phyloP scores from a whole-genome alignment of 148 eudicot genomes.

The Spergularia bocconei region DNA sequence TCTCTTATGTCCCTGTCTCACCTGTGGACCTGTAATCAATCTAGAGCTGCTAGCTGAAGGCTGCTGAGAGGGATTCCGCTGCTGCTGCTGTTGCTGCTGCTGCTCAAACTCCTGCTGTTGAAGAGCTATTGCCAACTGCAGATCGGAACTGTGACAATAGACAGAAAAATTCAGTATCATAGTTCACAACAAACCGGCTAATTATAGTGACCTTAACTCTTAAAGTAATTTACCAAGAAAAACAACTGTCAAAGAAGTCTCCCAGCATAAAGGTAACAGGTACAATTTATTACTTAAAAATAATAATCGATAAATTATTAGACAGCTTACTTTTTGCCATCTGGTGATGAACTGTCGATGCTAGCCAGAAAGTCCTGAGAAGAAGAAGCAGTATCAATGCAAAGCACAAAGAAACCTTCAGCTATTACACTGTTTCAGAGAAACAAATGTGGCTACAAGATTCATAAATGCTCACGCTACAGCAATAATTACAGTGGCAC shows the following conservation, averaged over 20 bases:
- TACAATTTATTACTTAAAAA: not conserved
- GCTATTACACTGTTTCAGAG: not conserved
- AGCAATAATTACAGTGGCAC: not conserved
- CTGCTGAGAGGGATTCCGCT: constrained; percentile 41
- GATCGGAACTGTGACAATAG: constrained; percentile 63
- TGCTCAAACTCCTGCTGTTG: constrained; percentile 93
- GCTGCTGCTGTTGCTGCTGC: constrained; percentile 39
- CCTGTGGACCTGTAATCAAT: constrained; percentile 84
- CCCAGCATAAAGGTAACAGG: not conserved
- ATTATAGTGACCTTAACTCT: not conserved
- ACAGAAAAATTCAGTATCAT: not conserved
- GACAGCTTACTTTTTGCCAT: constrained; percentile 53
- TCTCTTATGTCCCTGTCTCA: constrained; percentile 26
- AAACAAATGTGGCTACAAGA: not conserved
- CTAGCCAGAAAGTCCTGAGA: constrained; percentile 74
- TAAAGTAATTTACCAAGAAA: not conserved
- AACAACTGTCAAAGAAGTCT: not conserved
- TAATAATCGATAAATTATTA: not conserved
- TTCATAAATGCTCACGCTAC: not conserved
- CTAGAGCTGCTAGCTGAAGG: constrained; percentile 45
- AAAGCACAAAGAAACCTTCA: constrained; percentile 5
- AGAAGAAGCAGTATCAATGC: constrained; percentile 5
- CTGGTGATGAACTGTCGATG: constrained; percentile 46
- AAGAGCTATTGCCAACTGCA: constrained; percentile 85
- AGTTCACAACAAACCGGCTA: not conserved